These are phyloP conservation scores for Pecoramyces ruminantium DNA, from an alignment of 192 early-diverging fungal species.

Conservation along the genomic window DNA sequence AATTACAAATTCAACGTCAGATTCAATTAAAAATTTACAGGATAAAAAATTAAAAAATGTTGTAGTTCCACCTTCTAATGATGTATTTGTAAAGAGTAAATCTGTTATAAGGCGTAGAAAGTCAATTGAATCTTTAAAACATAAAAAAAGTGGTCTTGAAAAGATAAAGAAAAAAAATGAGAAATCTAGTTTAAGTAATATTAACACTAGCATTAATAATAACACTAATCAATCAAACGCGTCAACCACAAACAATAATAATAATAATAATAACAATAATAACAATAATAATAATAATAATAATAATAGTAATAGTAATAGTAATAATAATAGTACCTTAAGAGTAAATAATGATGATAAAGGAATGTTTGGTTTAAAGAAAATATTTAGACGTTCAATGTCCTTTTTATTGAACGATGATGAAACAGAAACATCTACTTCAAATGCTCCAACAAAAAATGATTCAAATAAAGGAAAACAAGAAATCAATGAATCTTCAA, in stretches of 20 bases:
- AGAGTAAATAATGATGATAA: background rate
- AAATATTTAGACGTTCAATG: background rate
- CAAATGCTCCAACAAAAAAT: background rate
- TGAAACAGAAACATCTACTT: too few relatives aligned
- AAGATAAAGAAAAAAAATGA: background rate
- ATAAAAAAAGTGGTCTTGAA: background rate
- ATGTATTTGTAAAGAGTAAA: background rate
- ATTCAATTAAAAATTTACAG: background rate
- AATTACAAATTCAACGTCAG: background rate
- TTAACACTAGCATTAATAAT: background rate
- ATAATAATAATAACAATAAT: too few relatives aligned
- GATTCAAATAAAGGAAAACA: background rate
- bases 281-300: too few relatives aligned
- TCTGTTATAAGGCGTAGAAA: background rate
- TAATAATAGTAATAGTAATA: too few relatives aligned
- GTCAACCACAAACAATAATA: too few relatives aligned
- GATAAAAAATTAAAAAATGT: background rate
- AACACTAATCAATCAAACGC: background rate
- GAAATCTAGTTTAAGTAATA: background rate
- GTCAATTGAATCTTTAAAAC: background rate
- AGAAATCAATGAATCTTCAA: background rate
- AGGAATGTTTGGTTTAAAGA: background rate
- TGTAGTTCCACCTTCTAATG: background rate
- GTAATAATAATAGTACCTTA: too few relatives aligned
- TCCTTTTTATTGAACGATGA: background rate